A percentile compares a stretch with the other conserved stretches of the same genome.
These are phyloP conservation scores for Eucalyptus tenuipes DNA, from an alignment of 345 rosid species.

Conservation along the genomic window DNA sequence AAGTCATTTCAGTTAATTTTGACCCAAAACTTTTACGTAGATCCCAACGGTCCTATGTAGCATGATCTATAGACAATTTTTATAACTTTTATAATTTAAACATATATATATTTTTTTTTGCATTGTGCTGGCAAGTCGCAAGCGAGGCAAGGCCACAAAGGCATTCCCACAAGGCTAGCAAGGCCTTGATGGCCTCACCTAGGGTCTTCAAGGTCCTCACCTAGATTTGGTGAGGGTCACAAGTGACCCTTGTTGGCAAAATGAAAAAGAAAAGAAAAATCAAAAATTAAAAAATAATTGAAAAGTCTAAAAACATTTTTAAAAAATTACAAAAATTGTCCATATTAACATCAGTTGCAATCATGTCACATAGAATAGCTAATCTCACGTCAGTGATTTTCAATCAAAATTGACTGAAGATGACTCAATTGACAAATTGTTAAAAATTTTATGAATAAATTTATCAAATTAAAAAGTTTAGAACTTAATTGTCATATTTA, in stretches of 20 bases:
- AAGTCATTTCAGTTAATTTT: accelerated
- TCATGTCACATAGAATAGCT: not conserved
- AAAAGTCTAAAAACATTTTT: too few relatives aligned
- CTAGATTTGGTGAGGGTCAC: not conserved
- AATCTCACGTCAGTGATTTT: accelerated
- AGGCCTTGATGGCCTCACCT: not conserved
- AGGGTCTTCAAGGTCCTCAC: not conserved
- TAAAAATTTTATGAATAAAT: too few relatives aligned
- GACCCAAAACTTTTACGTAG: accelerated
- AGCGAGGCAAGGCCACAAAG: not conserved
- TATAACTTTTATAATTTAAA: not conserved
- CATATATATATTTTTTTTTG: too few relatives aligned
- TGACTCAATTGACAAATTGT: too few relatives aligned
- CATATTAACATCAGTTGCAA: accelerated
- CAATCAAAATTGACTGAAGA: too few relatives aligned
- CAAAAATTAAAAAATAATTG: too few relatives aligned
- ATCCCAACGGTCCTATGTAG: accelerated
- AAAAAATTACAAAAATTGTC: too few relatives aligned
- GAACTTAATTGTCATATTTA: accelerated
- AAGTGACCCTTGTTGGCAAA: not conserved
- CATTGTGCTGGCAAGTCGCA: accelerated
- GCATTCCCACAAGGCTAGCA: accelerated
- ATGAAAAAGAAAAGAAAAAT: not conserved
- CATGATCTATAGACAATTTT: accelerated
- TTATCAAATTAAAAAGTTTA: too few relatives aligned